Percentiles rank a stretch among this genome's conserved stretches.
These are phyloP conservation scores for Globisporangium heterothallicum DNA, from an alignment of 352 stramenopile genomes.

Conservation along the genomic window DNA sequence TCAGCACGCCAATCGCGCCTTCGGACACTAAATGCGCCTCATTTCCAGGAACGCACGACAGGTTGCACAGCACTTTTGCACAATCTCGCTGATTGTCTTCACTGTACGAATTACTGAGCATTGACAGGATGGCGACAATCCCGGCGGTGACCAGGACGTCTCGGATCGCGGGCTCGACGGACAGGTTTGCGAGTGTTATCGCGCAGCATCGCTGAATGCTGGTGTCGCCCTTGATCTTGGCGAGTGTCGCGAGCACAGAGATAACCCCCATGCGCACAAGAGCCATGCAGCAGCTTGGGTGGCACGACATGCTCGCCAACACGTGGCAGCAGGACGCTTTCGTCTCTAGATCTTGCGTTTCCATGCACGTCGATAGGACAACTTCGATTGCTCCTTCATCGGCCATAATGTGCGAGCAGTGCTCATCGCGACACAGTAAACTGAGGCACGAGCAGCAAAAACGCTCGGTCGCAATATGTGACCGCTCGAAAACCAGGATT, in stretches of 20 bases:
- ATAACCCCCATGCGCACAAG: slow-evolving; percentile 51
- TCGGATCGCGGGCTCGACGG: slow-evolving; percentile 42
- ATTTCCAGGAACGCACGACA: slow-evolving; percentile 46
- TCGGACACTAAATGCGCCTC: slow-evolving; percentile 49
- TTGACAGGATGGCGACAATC: slow-evolving; percentile 43
- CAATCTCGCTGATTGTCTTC: slow-evolving; percentile 77
- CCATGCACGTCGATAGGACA: slow-evolving; percentile 52
- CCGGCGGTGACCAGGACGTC: slow-evolving; percentile 37
- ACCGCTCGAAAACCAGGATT: slow-evolving; percentile 44
- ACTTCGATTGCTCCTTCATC: slow-evolving; percentile 45
- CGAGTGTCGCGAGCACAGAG: slow-evolving; percentile 47
- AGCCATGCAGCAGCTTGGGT: slow-evolving; percentile 48
- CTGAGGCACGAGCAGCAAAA: slow-evolving; percentile 71
- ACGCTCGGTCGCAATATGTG: slow-evolving; percentile 53
- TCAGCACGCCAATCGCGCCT: slow-evolving; percentile 55
- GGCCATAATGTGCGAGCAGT: slow-evolving; percentile 48
- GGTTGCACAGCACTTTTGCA: slow-evolving; percentile 64
- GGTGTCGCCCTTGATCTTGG: slow-evolving; percentile 41
- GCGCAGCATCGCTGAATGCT: slow-evolving; percentile 62
- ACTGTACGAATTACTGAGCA: slow-evolving; percentile 78
- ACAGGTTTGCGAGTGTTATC: slow-evolving; percentile 64
- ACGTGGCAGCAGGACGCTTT: slow-evolving; percentile 75
- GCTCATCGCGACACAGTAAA: slow-evolving; percentile 62
- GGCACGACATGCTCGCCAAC: slow-evolving; percentile 65
- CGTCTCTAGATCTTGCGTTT: slow-evolving; percentile 54